Evolutionary conservation across 75 land plant species (phyloP), one percentile per base, ranked within the genome.

Genomic region (Sequoiadendron giganteum): DNA sequence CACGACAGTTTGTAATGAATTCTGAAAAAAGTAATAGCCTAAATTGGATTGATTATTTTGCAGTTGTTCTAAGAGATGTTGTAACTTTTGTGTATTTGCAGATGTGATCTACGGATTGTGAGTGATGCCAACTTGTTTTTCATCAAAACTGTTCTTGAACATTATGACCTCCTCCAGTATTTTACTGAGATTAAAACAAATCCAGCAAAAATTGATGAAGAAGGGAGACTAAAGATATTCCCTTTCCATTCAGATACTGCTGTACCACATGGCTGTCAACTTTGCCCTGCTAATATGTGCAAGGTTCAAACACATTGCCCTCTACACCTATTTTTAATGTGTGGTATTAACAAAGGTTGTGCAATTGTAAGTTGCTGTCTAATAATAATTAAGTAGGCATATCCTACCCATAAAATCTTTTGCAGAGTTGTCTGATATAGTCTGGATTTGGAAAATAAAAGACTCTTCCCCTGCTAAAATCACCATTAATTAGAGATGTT

Each of bases 281-380:
- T 86, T 76, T 97, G 99, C 91, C 99, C 99, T 90, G 94, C 97
- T 58, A 96, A 97, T 84, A 96, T 97, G 98, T 97, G 99, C 94
- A 97, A 97, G 96, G 99, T 97, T 94, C 52, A 85, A 92, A 78
- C 18, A 25, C 68, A 73, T 39, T 56, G 36, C 34, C 10, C 49
- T 86, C 3, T 34, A 42, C 42, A 68, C 58, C 61, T 75, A 90
- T 95, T 87, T 92, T 94, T 10, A 88, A 89, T 30, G 72, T 93
- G 88, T 75, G 77, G 38, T 3, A 75, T 75, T 28, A 65, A 28
- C 30, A 65, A 21, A 7, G n/a, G 70, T 2, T 42, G 45, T 79
- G 14, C 38, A 82, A 47, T 47, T 82, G 34, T 49, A 82, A 10
- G 84, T 25, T n/a, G 5, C 10, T 82, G 52, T 82, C 84, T 82